Evolutionary conservation across 177 flowering plant species (phyloP).

Genomic region (Vitis hybrid): DNA sequence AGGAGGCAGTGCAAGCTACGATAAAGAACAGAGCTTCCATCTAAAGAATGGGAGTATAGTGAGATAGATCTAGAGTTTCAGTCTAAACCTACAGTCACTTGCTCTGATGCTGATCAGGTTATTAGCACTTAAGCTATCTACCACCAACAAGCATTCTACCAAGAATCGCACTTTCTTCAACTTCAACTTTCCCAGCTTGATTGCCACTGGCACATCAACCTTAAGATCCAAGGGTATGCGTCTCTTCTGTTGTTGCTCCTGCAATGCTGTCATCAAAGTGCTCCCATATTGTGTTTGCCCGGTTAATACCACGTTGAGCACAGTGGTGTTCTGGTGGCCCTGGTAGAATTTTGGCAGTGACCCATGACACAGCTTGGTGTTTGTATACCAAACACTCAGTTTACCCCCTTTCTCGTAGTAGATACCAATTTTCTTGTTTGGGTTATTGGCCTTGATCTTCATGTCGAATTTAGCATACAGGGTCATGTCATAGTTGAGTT

Average conservation of each 20-base stretch:
- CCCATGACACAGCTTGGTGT: conserved; percentile 61
- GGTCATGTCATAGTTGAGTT: conserved; percentile 36
- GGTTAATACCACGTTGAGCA: conserved; percentile 41
- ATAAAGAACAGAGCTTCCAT: no score
- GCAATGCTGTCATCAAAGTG: conserved; percentile 40
- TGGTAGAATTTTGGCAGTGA: conserved; percentile 81
- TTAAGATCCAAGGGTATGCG: conserved; percentile 58
- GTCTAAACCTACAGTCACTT: conserved; percentile 55
- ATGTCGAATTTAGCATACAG: conserved; percentile 65
- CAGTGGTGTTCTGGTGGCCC: conserved; percentile 79
- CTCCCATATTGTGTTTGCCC: conserved; percentile 53
- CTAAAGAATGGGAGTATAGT: no score
- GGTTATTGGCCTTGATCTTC: conserved; percentile 66
- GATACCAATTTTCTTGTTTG: conserved; percentile 84
- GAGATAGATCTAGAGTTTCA: conserved; percentile 33
- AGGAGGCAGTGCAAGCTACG: no score
- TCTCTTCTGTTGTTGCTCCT: conserved; percentile 64
- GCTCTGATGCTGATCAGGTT: conserved; percentile 47
- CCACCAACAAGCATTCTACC: conserved; percentile 60
- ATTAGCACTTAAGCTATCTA: conserved; percentile 50
- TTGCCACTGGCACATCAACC: conserved; percentile 62
- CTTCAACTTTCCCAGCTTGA: conserved; percentile 76
- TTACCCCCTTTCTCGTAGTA: conserved; percentile 70
- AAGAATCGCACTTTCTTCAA: conserved; percentile 56
- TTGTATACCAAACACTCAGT: conserved; percentile 57